A percentile compares a stretch with the other conserved stretches of the same genome.
phyloP scores from a whole-genome alignment of 1,284 basidiomycete genomes.

The Tilletia horrida region DNA sequence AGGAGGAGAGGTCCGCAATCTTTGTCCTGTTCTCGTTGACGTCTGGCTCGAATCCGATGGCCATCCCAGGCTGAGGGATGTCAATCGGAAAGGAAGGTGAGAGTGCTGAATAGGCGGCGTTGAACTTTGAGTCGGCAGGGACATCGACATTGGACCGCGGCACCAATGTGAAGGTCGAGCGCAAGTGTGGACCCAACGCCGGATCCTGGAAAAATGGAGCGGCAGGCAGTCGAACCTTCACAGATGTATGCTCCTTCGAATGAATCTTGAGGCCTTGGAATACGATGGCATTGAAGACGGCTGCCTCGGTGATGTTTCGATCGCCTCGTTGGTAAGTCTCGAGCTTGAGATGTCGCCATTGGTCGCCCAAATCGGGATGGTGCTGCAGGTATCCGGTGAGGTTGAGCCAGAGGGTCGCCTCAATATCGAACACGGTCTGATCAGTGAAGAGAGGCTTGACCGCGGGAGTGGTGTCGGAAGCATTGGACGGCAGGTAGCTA shows the following conservation, averaged over 20 bases:
- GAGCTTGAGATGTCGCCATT: not conserved
- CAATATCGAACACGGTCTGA: not conserved
- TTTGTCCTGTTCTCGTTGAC: too few relatives aligned
- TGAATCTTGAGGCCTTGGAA: not conserved
- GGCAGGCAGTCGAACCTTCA: not conserved
- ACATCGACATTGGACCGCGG: not conserved
- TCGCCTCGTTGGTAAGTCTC: not conserved
- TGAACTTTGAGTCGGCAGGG: not conserved
- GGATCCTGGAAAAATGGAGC: slow-evolving; percentile 9
- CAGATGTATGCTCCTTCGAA: not conserved
- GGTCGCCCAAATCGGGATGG: not conserved
- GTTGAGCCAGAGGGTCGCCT: slow-evolving; percentile 9
- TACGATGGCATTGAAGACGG: not conserved
- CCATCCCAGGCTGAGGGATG: too few relatives aligned
- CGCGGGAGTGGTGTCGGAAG: too few relatives aligned
- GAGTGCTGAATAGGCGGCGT: too few relatives aligned
- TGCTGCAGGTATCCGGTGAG: not conserved
- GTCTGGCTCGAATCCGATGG: too few relatives aligned
- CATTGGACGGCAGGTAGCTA: too few relatives aligned
- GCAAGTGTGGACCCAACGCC: not conserved
- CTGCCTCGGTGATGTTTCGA: not conserved
- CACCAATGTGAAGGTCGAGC: not conserved
- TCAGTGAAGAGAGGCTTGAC: slow-evolving; percentile 4
- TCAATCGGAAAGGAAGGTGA: too few relatives aligned
- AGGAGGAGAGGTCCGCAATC: too few relatives aligned